These are phyloP conservation scores for Royoungia palumana DNA, from an alignment of 768 basidiomycete genomes.

Conservation along the genomic window DNA sequence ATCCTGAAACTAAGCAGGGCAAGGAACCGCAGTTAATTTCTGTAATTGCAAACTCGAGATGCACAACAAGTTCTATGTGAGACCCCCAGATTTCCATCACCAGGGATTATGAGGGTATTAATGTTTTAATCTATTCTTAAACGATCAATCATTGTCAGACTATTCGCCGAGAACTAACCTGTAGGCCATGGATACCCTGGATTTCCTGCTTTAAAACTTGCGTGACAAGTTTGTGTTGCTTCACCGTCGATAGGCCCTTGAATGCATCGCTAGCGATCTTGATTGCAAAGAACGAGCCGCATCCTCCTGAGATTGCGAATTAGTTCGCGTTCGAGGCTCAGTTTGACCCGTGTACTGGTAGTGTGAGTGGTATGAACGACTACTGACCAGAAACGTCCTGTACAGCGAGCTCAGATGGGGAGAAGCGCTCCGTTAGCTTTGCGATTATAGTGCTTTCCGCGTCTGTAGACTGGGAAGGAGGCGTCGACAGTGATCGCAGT, in stretches of 20 bases:
- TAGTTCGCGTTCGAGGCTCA: neutral
- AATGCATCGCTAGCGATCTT: conserved; percentile 81
- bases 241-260: conserved; percentile 80
- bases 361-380: neutral
- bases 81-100: neutral
- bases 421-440: conserved; percentile 73
- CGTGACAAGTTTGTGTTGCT: conserved; percentile 92
- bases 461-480: conserved; percentile 27
- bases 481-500: conserved; percentile 30
- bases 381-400: conserved; percentile 90
- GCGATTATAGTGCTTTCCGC: conserved; percentile 55
- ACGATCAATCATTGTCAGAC: conserved; percentile 4
- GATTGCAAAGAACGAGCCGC: conserved; percentile 96
- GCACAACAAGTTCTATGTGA: conserved; percentile 1
- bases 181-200: conserved; percentile 86
- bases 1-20: neutral
- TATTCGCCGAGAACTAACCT: conserved; percentile 50
- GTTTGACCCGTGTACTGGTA: neutral
- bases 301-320: conserved; percentile 63
- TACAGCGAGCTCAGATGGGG: conserved; percentile 78
- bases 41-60: conserved; percentile 9
- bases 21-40: neutral
- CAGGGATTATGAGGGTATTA: conserved; percentile 24
- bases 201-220: conserved; percentile 86
- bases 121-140: conserved; percentile 41